Percentiles rank a stretch among this genome's conserved stretches.
Conservation (phyloP, 345 rosid species). For the Punica granatum region DNA sequence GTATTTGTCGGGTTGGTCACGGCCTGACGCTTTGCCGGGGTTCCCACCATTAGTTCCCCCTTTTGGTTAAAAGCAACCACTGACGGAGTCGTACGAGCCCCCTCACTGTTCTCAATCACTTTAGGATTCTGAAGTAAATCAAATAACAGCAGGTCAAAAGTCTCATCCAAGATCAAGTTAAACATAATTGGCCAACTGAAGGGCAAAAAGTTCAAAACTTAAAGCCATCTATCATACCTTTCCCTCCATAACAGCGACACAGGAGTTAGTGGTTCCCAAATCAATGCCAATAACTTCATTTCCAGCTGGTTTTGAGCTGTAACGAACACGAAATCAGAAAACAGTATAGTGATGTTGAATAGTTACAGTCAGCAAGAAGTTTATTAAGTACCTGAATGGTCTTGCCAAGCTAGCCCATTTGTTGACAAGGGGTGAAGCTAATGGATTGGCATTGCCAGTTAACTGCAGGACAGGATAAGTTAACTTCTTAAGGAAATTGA, state of each 20-base stretch:
- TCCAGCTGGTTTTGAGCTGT: conserved; percentile 77
- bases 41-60: conserved; percentile 74
- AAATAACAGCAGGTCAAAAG: not conserved
- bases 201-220: not conserved
- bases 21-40: conserved; percentile 92
- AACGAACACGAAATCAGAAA: not conserved
- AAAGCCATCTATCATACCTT: conserved; percentile 40
- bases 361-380: not conserved
- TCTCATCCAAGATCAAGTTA: not conserved
- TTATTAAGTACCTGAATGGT: conserved; percentile 56
- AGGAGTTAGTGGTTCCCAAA: conserved; percentile 94
- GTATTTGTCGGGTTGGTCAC: conserved; percentile 87
- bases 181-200: not conserved
- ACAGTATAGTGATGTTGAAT: not conserved
- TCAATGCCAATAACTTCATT: conserved; percentile 92
- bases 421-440: conserved; percentile 29
- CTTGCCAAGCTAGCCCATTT: conserved; percentile 47
- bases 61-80: conserved; percentile 76
- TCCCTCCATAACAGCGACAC: conserved; percentile 99
- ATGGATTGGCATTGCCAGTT: conserved; percentile 36
- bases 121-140: conserved; percentile 51
- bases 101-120: conserved; percentile 90
- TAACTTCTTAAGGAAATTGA: not conserved
- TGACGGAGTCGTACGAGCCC: conserved; percentile 89
- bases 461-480: conserved; percentile 30